These are phyloP conservation scores for Pichia sp. DNA, from an alignment of 1,139 yeast genomes.

Conservation along the genomic window DNA sequence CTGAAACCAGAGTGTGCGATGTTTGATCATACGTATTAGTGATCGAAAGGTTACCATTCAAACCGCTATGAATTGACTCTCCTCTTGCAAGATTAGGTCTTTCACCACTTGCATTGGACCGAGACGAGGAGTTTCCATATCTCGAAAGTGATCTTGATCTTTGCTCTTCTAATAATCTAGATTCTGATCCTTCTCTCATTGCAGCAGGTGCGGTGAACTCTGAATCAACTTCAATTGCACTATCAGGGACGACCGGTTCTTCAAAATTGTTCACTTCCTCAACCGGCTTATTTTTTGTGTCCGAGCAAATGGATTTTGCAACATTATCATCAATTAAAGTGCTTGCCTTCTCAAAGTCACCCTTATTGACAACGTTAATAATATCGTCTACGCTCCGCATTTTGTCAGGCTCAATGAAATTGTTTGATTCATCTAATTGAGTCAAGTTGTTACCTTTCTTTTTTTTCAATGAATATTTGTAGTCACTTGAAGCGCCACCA, in stretches of 20 bases:
- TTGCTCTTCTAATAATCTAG: slow-evolving; percentile 40
- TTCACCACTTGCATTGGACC: slow-evolving; percentile 30
- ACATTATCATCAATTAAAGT: slow-evolving; percentile 21
- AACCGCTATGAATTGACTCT: slow-evolving; percentile 53
- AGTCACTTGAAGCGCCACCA: slow-evolving; percentile 23
- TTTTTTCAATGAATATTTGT: slow-evolving; percentile 11
- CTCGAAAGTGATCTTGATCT: slow-evolving; percentile 20
- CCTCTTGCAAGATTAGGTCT: slow-evolving; percentile 64
- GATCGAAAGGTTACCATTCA: slow-evolving; percentile 27
- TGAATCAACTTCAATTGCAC: slow-evolving; percentile 34
- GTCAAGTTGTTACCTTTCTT: slow-evolving; percentile 9
- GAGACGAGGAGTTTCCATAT: slow-evolving; percentile 23
- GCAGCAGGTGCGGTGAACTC: slow-evolving; percentile 37
- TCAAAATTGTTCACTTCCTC: slow-evolving; percentile 11
- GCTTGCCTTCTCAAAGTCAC: slow-evolving; percentile 22
- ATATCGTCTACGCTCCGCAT: slow-evolving; percentile 30
- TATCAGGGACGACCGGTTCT: slow-evolving; percentile 30
- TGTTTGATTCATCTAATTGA: slow-evolving; percentile 10
- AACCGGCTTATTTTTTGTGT: slow-evolving; percentile 6
- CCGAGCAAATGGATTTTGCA: slow-evolving; percentile 25
- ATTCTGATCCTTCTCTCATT: slow-evolving; percentile 39
- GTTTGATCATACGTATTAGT: slow-evolving; percentile 13
- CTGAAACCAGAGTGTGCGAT: slow-evolving; percentile 18
- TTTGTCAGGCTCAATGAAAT: slow-evolving; percentile 25
- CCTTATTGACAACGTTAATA: slow-evolving; percentile 27